These are phyloP conservation scores for Spiraea crenata DNA, from an alignment of 331 rosid genomes.

Conservation along the genomic window DNA sequence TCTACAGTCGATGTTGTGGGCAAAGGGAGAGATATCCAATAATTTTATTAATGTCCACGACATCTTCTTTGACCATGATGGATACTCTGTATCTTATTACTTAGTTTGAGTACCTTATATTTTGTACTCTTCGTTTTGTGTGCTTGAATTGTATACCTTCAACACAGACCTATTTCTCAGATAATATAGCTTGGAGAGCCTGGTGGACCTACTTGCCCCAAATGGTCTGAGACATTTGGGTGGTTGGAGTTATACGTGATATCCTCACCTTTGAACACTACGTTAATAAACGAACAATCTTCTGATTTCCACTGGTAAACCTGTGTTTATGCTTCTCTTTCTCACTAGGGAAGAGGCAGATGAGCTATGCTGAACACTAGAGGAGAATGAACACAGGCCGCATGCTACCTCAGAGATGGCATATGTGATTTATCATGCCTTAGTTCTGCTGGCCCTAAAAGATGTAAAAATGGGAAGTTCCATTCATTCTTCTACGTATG, in stretches of 20 bases:
- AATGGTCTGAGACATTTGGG: too few relatives aligned
- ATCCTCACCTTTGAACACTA: background rate
- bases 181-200: too few relatives aligned
- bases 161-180: too few relatives aligned
- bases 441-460: conserved; percentile 65
- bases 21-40: conserved; percentile 82
- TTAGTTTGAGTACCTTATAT: too few relatives aligned
- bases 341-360: conserved; percentile 70
- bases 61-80: conserved; percentile 73
- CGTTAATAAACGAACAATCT: too few relatives aligned
- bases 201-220: too few relatives aligned
- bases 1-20: conserved; percentile 47
- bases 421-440: conserved; percentile 72
- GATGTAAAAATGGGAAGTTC: conserved; percentile 76
- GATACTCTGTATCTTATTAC: conserved; percentile 72
- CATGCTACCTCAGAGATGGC: conserved; percentile 88
- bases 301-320: too few relatives aligned
- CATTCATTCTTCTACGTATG: conserved; percentile 60
- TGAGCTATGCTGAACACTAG: conserved; percentile 75
- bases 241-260: too few relatives aligned
- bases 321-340: background rate
- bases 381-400: conserved; percentile 64
- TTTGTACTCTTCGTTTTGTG: too few relatives aligned
- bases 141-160: too few relatives aligned
- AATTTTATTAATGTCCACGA: conserved; percentile 77